These are phyloP conservation scores for Candida albicans DNA, from an alignment of 1,139 yeast species.

Conservation along the genomic window DNA sequence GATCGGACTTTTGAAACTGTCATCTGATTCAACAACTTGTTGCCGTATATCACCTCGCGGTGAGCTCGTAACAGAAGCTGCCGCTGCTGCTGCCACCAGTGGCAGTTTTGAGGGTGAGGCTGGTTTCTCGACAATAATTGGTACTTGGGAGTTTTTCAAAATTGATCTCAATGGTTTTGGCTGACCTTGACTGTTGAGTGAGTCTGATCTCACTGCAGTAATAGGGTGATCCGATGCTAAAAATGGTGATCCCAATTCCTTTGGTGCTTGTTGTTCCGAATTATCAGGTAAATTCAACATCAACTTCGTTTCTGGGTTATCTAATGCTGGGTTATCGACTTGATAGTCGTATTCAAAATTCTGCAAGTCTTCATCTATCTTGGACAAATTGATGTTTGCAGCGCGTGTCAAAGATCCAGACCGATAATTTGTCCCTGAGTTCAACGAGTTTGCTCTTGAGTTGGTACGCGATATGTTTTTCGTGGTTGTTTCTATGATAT, in stretches of 20 bases:
- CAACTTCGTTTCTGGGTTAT: slow-evolving; percentile 11
- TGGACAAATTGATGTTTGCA: slow-evolving; percentile 28
- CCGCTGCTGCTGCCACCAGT: slow-evolving; percentile 1
- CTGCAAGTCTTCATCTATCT: slow-evolving; percentile 47
- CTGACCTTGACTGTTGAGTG: slow-evolving; percentile 11
- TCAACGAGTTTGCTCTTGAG: slow-evolving; percentile 36
- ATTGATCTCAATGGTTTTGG: slow-evolving; percentile 37
- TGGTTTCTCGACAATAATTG: slow-evolving; percentile 15
- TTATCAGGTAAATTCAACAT: slow-evolving; percentile 13
- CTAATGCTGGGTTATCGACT: slow-evolving; percentile 21
- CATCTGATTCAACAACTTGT: too few relatives aligned
- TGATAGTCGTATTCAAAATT: slow-evolving; percentile 47
- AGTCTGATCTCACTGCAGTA: slow-evolving; percentile 8
- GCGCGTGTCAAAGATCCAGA: slow-evolving; percentile 23
- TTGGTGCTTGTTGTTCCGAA: slow-evolving; percentile 3
- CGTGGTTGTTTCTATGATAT: slow-evolving; percentile 46
- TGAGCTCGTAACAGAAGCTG: slow-evolving; percentile 5
- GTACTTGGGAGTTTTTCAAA: slow-evolving; percentile 28
- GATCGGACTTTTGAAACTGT: too few relatives aligned
- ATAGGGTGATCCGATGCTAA: slow-evolving; percentile 2
- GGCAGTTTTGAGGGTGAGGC: slow-evolving; percentile 1
- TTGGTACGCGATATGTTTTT: slow-evolving; percentile 41
- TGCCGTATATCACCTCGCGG: neutral
- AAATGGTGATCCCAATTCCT: slow-evolving; percentile 14
- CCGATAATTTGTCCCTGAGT: slow-evolving; percentile 16